phyloP scores from a whole-genome alignment of 108 stramenopile genomes.

The Fragilariopsis cylindrus region DNA sequence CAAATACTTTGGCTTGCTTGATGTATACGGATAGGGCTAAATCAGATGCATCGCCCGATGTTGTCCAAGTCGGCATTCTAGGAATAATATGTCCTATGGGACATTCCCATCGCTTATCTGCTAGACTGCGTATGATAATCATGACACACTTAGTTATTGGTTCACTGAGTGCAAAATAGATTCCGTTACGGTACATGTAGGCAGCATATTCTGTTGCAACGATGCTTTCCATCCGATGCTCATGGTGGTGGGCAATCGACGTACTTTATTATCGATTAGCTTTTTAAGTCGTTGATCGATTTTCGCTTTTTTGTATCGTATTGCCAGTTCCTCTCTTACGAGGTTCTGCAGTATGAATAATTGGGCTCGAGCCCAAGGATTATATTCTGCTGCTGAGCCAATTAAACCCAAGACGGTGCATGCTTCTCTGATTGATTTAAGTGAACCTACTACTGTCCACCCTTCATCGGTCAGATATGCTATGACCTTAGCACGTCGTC shows the following conservation, averaged over 20 bases:
- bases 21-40: not conserved
- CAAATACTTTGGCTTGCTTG: not conserved
- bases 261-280: not conserved
- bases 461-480: conserved; percentile 10
- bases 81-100: conserved; percentile 5
- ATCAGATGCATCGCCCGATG: not conserved
- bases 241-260: not conserved
- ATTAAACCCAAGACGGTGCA: not conserved
- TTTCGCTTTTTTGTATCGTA: not conserved
- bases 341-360: conserved; percentile 45
- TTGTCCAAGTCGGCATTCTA: not conserved
- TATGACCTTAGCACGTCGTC: conserved; percentile 2
- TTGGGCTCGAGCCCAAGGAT: conserved; percentile 9
- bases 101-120: not conserved
- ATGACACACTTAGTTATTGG: no score
- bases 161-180: not conserved
- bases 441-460: not conserved
- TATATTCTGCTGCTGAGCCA: not conserved
- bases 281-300: not conserved
- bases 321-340: not conserved
- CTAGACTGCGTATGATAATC: no score
- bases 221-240: not conserved
- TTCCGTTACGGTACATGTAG: not conserved
- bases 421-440: not conserved
- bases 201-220: not conserved